Percentiles rank a stretch among this genome's conserved stretches.
Conservation (phyloP, 2,329 filamentous ascomycete species). For the Sclerotinia nivalis region DNA sequence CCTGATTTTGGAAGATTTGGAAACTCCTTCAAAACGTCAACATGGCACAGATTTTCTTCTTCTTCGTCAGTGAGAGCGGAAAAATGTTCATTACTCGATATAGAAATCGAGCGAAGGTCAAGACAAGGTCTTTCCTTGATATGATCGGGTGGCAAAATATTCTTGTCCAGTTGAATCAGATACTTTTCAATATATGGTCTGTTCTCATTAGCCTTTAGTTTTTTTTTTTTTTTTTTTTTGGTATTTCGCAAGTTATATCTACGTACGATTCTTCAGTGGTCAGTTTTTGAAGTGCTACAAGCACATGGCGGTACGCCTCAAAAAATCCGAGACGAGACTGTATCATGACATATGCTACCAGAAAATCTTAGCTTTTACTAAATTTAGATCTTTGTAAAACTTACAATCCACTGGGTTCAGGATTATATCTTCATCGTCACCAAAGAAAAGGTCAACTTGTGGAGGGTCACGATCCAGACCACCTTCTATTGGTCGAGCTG, state of each 20-base stretch:
- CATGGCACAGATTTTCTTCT: slow-evolving; percentile 43
- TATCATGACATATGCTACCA: slow-evolving; percentile 62
- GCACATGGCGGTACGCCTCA: slow-evolving; percentile 71
- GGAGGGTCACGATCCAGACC: slow-evolving; percentile 67
- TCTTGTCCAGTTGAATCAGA: slow-evolving; percentile 13
- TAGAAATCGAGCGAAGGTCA: slow-evolving; percentile 20
- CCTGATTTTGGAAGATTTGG: slow-evolving; percentile 48
- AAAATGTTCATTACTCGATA: not conserved
- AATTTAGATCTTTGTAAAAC: slow-evolving; percentile 36
- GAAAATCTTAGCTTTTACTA: slow-evolving; percentile 1
- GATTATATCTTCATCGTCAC: slow-evolving; percentile 56
- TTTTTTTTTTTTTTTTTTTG: too few species aligned
- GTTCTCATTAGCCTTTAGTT: not conserved
- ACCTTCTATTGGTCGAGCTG: slow-evolving; percentile 62
- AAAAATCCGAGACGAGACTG: slow-evolving; percentile 74
- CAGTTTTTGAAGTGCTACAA: slow-evolving; percentile 66
- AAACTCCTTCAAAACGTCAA: slow-evolving; percentile 58
- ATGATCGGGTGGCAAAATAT: slow-evolving; percentile 25
- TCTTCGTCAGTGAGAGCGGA: slow-evolving; percentile 22
- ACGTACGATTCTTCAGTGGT: slow-evolving; percentile 34
- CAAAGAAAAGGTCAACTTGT: slow-evolving; percentile 75
- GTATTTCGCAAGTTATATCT: not conserved
- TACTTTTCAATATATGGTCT: slow-evolving; percentile 20
- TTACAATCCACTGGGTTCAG: slow-evolving; percentile 67
- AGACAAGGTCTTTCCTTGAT: slow-evolving; percentile 22